Conservation (phyloP, 2,329 filamentous ascomycete species). For the Geosmithia putterillii region DNA sequence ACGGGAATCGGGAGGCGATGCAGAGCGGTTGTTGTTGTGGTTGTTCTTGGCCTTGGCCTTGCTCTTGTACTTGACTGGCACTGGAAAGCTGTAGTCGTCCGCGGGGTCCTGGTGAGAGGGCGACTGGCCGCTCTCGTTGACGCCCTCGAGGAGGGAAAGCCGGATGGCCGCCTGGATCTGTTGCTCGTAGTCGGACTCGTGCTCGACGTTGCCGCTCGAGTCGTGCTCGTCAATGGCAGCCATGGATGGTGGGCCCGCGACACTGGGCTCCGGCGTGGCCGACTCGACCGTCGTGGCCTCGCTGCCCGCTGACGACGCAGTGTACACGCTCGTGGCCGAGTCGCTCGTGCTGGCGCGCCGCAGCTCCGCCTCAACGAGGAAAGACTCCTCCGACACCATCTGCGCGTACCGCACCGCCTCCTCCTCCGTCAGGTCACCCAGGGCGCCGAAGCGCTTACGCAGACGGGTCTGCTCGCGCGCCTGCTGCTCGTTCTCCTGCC, state of each 20-base stretch:
- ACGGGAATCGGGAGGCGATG: conserved; percentile 13
- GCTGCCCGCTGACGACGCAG: conserved; percentile 17
- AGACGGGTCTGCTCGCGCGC: conserved; percentile 58
- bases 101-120: conserved; percentile 34
- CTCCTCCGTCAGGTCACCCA: conserved; percentile 55
- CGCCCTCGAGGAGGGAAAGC: conserved; percentile 45
- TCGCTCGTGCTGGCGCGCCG: conserved; percentile 31
- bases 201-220: too few species aligned
- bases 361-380: conserved; percentile 38
- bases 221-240: conserved; percentile 5
- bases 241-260: conserved; percentile 21
- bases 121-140: conserved; percentile 32
- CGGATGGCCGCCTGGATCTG: conserved; percentile 52
- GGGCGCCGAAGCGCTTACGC: conserved; percentile 62
- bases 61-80: conserved; percentile 35
- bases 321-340: conserved; percentile 33
- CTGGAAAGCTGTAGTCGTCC: conserved; percentile 36
- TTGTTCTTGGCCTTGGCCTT: conserved; percentile 27
- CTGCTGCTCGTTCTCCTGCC: conserved; percentile 55
- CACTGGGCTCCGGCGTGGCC: conserved; percentile 40
- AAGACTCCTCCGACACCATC: conserved; percentile 53
- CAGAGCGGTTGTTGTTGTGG: too few species aligned
- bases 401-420: conserved; percentile 53
- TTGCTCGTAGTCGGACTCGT: conserved; percentile 44
- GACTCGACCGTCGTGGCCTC: conserved; percentile 29